Evolutionary conservation across 176 grass and related monocot species (phyloP), one percentile per base, ranked within the genome.

Genomic region (Phragmites australis): DNA sequence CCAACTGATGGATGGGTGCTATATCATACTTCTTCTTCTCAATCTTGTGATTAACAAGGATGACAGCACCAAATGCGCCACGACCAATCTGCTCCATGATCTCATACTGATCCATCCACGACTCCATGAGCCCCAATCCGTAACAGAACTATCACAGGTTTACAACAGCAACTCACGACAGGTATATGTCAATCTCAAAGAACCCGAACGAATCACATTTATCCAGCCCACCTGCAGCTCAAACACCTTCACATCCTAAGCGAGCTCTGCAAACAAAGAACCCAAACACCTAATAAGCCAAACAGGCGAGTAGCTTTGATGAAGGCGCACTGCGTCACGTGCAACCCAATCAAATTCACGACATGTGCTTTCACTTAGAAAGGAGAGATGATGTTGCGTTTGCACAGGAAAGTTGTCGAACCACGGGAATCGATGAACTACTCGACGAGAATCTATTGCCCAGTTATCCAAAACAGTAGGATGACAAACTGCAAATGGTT

Each of bases 21-120:
- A 0, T 41, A 63, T 76, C 88, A 6, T 87, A 94, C 96, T 93
- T 98, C 77, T 82, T 95, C 87, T 91, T 99, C 87, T 99, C 96
- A 43, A 80, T 86, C 84, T 91, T 99, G 76, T 99, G 96, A 82
- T 95, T 99, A 59, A 99, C 96, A 32, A 99, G 90, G 71, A 99
- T 99, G 63, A 93, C 96, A 0, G 96, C 90, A 32, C 96, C 96
- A 31, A 99, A 99, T 25, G 96, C 96, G 5, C 96, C 92, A 5
- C 92, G 86, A 26, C 96, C 96, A 84, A 99, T 91, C 77, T 99
- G 96, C 84, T 95, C 92, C 96, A 99, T 93, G 74, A 99, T 95
- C 84, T 99, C 96, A 49, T 95, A 99, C 41, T 93, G 93, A 75
- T 99, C 96, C 96, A 99, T 99, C 75, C 90, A 82, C 47, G 92